Evolutionary conservation across 495 filamentous ascomycete genomes (phyloP).

Genomic region (Annulohypoxylon bovei): DNA sequence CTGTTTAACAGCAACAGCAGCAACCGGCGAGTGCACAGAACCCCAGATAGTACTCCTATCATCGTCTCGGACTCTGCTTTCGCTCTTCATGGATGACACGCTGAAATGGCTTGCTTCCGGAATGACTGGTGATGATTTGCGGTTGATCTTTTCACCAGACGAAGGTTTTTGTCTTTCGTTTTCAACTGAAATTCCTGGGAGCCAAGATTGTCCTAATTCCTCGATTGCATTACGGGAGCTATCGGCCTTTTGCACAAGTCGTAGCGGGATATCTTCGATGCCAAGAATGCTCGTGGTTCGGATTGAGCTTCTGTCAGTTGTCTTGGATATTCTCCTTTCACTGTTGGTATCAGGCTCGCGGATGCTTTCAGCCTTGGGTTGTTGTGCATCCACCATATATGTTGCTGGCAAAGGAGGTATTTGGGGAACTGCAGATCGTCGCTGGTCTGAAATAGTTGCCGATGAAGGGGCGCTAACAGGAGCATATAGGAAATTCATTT

Average conservation of each 20-base stretch:
- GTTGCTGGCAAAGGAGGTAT: slow-evolving; percentile 51
- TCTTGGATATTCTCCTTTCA: slow-evolving; percentile 35
- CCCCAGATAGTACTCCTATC: slow-evolving; percentile 52
- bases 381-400: slow-evolving; percentile 35
- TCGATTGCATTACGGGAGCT: slow-evolving; percentile 47
- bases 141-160: slow-evolving; percentile 43
- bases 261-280: slow-evolving; percentile 50
- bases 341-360: slow-evolving; percentile 2
- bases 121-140: slow-evolving; percentile 52
- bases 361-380: neutral
- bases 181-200: slow-evolving; percentile 49
- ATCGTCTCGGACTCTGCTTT: slow-evolving; percentile 47
- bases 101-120: slow-evolving; percentile 44
- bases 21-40: slow-evolving; percentile 53
- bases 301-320: slow-evolving; percentile 49
- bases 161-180: slow-evolving; percentile 13
- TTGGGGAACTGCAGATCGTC: slow-evolving; percentile 56
- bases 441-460: slow-evolving; percentile 25
- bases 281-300: slow-evolving; percentile 52
- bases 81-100: slow-evolving; percentile 46
- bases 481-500: slow-evolving; percentile 58
- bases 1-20: slow-evolving; percentile 48
- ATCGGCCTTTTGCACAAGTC: slow-evolving; percentile 11
- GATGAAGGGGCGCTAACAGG: slow-evolving; percentile 50
- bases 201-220: slow-evolving; percentile 52